Base-by-base conservation (phyloP, 129 eudicot species). In the Logfia minima region DNA sequence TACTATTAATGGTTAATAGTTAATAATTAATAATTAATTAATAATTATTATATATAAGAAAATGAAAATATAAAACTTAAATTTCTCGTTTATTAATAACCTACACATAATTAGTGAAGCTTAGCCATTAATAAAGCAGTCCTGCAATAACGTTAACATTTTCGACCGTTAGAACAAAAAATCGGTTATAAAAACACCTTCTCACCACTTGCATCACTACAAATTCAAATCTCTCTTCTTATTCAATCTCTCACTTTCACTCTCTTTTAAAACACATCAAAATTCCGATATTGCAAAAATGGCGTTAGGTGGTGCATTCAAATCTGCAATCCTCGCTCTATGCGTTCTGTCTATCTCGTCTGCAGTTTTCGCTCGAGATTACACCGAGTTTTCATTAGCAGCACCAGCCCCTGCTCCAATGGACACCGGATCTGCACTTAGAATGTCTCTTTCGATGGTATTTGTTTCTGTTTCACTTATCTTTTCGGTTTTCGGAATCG, bases 321-420 rank as follows among this genome's bases (percentile, higher is more conserved):
- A 9, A 68, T 1, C 32, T 11, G 48, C 56, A 67, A 4, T 74
- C 75, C 1, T 74, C 16, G 39, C 71, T 58, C 65, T 80, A 0
- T 6, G 68, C 19, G 26, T 80, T 22, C 41, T 80, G 6, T 19
- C 48, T 7, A n/a, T 74, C 41, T 67, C 84, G 5, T 19, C 53
- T 7, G 63, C 39, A 2, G 45, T 8, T 29, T 22, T 60, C 41
- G 84, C 65, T 28, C 63, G 84, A 13, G 84, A 80, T 5, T 67
- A 55, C 70, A 3, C 70, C 13, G 84, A 80, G 56, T 43, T 74
- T 67, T 41, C 84, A 0, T 37, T 22, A 45, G 13, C 53, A 24
- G 80, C 84, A 8, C 84, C 84, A 1, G 84, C 84, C 1, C 84
- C 84, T 26, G 84, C 84, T 28, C 84, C 84, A 13, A 58, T 75